phyloP scores from a whole-genome alignment of 257 asterid genomes.

The Forsythia viridissima region DNA sequence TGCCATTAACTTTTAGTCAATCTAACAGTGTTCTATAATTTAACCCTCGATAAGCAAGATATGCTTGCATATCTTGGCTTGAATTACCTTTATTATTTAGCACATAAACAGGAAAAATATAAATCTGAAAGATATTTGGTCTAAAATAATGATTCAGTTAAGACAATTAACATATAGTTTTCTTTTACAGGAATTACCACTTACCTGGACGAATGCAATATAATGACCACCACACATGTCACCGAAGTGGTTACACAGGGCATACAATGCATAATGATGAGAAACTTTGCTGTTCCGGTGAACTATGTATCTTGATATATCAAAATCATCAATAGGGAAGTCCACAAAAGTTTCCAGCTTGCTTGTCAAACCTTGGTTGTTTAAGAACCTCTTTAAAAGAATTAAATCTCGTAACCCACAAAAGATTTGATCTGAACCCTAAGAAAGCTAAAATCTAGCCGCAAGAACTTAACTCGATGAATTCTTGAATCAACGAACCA shows the following conservation, averaged over 20 bases:
- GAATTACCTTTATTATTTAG: neutral
- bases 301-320: conserved; percentile 53
- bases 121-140: no score
- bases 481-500: no score
- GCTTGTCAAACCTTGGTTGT: conserved; percentile 42
- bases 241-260: conserved; percentile 74
- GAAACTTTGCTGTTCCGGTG: conserved; percentile 29
- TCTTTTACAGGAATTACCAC: conserved; percentile 25
- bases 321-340: conserved; percentile 64
- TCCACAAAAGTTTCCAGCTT: conserved; percentile 73
- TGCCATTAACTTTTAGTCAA: neutral
- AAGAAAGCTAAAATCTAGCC: no score
- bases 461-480: no score
- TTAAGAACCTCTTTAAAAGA: conserved; percentile 77
- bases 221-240: conserved; percentile 72
- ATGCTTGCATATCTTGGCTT: neutral
- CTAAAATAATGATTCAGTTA: no score
- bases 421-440: no score
- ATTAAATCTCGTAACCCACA: no score
- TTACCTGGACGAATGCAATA: conserved; percentile 72
- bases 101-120: neutral
- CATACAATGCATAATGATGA: conserved; percentile 40
- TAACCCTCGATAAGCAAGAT: neutral
- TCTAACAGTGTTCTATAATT: neutral
- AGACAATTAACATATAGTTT: neutral